phyloP scores from a whole-genome alignment of 2,329 filamentous ascomycete genomes.

The Diaporthe amygdali region DNA sequence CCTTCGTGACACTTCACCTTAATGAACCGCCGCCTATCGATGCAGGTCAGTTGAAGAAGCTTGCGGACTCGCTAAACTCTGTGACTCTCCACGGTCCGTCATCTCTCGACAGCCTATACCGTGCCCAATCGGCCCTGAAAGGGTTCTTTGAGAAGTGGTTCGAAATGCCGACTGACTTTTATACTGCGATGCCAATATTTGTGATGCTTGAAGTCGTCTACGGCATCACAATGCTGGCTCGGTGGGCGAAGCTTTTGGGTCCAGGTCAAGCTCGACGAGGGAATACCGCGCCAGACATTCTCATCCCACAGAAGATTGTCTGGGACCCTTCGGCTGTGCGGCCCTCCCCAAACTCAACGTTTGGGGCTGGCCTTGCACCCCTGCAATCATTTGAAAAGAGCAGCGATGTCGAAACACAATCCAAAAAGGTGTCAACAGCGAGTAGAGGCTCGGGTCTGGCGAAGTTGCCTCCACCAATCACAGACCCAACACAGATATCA shows the following conservation, averaged over 20 bases:
- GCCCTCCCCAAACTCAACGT: neutral
- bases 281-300: constrained; percentile 3
- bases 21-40: constrained; percentile 54
- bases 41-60: constrained; percentile 43
- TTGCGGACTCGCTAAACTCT: constrained; percentile 47
- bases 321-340: constrained; percentile 22
- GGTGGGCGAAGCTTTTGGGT: constrained; percentile 54
- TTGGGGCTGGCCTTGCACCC: constrained; percentile 3
- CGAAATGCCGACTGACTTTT: constrained; percentile 45
- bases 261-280: constrained; percentile 33
- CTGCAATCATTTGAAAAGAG: neutral
- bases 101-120: constrained; percentile 55
- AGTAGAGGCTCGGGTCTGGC: neutral
- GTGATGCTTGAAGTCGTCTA: constrained; percentile 53
- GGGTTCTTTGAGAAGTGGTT: constrained; percentile 57
- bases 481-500: constrained; percentile 21
- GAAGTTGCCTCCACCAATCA: constrained; percentile 5
- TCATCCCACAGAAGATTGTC: constrained; percentile 18
- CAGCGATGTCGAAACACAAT: neutral
- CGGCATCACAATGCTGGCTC: constrained; percentile 53
- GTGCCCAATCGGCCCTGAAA: constrained; percentile 51
- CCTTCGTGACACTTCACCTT: constrained; percentile 47
- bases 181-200: constrained; percentile 52
- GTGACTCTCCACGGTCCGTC: constrained; percentile 38
- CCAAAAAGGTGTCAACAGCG: neutral